phyloP scores from a whole-genome alignment of 1,284 basidiomycete genomes.

The Tilletiopsis washingtonensis region DNA sequence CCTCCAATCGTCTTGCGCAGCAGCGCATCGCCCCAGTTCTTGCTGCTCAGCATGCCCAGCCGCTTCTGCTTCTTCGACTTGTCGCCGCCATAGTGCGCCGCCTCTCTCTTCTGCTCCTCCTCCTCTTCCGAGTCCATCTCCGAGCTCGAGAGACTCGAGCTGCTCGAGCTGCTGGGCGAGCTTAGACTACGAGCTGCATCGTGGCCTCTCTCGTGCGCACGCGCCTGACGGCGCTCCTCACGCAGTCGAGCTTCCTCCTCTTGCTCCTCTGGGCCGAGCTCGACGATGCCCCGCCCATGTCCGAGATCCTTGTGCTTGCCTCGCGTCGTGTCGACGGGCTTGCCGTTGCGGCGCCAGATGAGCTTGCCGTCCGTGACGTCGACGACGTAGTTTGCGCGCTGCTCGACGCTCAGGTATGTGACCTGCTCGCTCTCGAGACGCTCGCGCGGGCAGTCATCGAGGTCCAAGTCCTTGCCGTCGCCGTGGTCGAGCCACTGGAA shows the following conservation, averaged over 20 bases:
- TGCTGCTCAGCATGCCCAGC: slow-evolving; percentile 16
- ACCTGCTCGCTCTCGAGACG: slow-evolving; percentile 60
- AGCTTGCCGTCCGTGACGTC: slow-evolving; percentile 59
- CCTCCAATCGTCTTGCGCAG: slow-evolving; percentile 21
- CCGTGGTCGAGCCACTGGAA: slow-evolving; percentile 62
- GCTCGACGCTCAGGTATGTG: slow-evolving; percentile 50
- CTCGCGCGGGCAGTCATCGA: slow-evolving; percentile 61
- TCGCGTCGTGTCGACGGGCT: slow-evolving; percentile 51
- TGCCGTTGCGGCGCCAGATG: slow-evolving; percentile 62
- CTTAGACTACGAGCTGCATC: too few species aligned
- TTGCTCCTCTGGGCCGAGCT: slow-evolving; percentile 30
- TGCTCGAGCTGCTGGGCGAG: background rate
- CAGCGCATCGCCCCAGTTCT: slow-evolving; percentile 28
- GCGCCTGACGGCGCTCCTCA: slow-evolving; percentile 1
- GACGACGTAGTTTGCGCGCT: slow-evolving; percentile 65
- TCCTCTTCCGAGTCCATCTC: slow-evolving; percentile 7
- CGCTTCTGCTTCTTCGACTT: slow-evolving; percentile 13
- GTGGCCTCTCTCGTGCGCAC: too few species aligned
- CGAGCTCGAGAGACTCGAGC: background rate
- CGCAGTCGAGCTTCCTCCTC: slow-evolving; percentile 10
- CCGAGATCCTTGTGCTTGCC: slow-evolving; percentile 37
- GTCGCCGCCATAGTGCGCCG: slow-evolving; percentile 19
- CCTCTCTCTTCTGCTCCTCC: slow-evolving; percentile 8
- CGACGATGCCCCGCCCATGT: slow-evolving; percentile 42
- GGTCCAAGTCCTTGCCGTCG: slow-evolving; percentile 58